Evolutionary conservation across 2,329 filamentous ascomycete species (phyloP), one percentile per base, ranked within the genome.

Genomic region (Penicillium paneum): DNA sequence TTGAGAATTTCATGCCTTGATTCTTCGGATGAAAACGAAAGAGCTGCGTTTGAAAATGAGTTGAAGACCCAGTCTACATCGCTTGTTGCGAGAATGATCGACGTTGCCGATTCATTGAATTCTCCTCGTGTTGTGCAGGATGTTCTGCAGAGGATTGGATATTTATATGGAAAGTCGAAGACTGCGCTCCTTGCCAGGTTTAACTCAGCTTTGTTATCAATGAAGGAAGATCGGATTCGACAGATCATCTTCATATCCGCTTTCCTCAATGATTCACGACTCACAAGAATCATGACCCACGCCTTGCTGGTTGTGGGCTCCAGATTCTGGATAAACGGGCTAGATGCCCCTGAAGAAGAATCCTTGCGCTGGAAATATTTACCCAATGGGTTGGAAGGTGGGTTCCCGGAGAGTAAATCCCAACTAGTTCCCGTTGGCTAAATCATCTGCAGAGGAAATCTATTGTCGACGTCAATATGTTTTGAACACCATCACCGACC

Each of bases 401-500:
- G 17, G 49, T 48, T 40, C 36, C 26, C 13, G 10, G 7, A 28
- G 32, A 24, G 12, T 35, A 5, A 19, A 21, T 13, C 26, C n/a
- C 6, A 17, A 13, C 38, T n/a, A 13, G 26, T 42, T 17, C 3
- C 7, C 4, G 8, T 19, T 26, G 46, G 46, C 52, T 59, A 54
- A 65, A 10, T 5, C 15, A 7, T 15, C 3, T 5, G 3, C 38
- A 77, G 75, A 76, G 57, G 75, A 78, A 63, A 59, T 78, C n/a
- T 72, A 71, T 35, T 70, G 69, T 57, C 67, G 75, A 43, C 71
- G 74, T 15, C 68, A 75, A 56, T 72, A 64, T 47, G 66, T 77
- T 36, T 52, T 78, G 17, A 71, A 76, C 49, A 77, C 74, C 5
- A 71, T 78, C 24, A 71, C 68, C 31, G 73, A 76, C 39, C 58